Evolutionary conservation across 108 stramenopile species (phyloP).

Genomic region (Conticribra weissflogii): DNA sequence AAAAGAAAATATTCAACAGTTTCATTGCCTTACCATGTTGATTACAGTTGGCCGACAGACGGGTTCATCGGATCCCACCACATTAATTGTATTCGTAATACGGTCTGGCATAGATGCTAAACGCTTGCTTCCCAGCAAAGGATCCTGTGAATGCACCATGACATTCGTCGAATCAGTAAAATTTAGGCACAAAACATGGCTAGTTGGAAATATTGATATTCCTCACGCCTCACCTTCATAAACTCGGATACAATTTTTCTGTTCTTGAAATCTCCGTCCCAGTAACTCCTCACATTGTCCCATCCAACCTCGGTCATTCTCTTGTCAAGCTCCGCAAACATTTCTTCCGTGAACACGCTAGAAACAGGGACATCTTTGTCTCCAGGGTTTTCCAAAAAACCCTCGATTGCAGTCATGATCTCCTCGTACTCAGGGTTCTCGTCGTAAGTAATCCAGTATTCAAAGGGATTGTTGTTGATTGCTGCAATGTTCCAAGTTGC

Average conservation of each 20-base stretch:
- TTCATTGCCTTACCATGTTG: constrained; percentile 87
- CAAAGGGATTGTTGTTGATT: constrained; percentile 83
- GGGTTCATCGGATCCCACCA: constrained; percentile 55
- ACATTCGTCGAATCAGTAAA: neutral
- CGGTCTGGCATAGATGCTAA: constrained; percentile 95
- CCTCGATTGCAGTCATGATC: constrained; percentile 85
- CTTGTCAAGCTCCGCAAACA: constrained; percentile 78
- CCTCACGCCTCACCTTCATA: constrained; percentile 58
- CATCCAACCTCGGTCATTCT: constrained; percentile 71
- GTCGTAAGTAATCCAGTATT: constrained; percentile 85
- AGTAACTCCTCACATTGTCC: constrained; percentile 66
- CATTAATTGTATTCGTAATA: constrained; percentile 92
- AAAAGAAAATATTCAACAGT: too few relatives aligned
- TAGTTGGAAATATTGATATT: neutral
- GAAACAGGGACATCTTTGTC: constrained; percentile 81
- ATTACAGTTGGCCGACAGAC: constrained; percentile 93
- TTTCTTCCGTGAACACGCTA: constrained; percentile 86
- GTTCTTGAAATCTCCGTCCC: constrained; percentile 83
- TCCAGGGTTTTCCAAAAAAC: constrained; percentile 81
- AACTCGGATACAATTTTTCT: constrained; percentile 88
- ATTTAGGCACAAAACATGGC: neutral
- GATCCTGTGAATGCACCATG: constrained; percentile 47
- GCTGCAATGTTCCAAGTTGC: constrained; percentile 93
- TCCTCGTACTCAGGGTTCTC: constrained; percentile 83
- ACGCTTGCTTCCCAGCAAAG: constrained; percentile 83